Base-by-base conservation (phyloP, 2,329 filamentous ascomycete species). In the Botryosphaeria dothidea region DNA sequence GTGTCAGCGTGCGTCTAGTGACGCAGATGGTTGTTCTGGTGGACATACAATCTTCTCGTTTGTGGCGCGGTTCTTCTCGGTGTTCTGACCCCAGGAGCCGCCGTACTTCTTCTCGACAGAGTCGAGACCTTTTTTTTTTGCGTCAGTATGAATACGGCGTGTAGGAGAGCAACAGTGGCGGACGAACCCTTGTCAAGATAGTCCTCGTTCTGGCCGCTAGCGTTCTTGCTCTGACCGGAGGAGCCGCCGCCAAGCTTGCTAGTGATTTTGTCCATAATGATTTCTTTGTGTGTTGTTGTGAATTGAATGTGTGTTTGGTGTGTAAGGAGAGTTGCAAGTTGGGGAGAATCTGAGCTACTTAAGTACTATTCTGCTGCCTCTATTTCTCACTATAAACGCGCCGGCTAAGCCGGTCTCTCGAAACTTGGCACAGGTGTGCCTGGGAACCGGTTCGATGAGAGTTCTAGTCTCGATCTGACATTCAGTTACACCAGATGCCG, bases 111-210 rank as follows among this genome's bases (percentile, higher is more conserved):
- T 81, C 72, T 84, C 80, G 49, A 72, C 71, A 11, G 79, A 71
- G 45, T 82, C 81, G 70, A 85, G 77, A 19, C 74, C 83, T 64
- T 3, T 29, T 27, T 23, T 5, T 25, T 11, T 17, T 6, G 19
- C 21, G 6, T 19, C 6, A 5, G 15, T 0, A 3, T 17, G 19
- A 17, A 21, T 38, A 41, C 38, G 21, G n/a, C n/a, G n/a, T n/a
- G 46, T n/a, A 13, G 62, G 23, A 19, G 25, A 15, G 6, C 51
- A 9, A 36, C 62, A n/a, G n/a, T 34, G 46, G 21, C 27, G 34
- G n/a, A 68, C 67, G 60, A 69, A 83, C 81, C 81, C 71, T 84
- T 85, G 72, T 85, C 83, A 63, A 83, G 68, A 72, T 84, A 84
- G 70, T 85, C 83, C 66, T 82, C 73, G n/a, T 71, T 66, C 45